These are phyloP conservation scores for Ocimum tenuiflorum DNA, from an alignment of 257 asterid species.

Conservation along the genomic window DNA sequence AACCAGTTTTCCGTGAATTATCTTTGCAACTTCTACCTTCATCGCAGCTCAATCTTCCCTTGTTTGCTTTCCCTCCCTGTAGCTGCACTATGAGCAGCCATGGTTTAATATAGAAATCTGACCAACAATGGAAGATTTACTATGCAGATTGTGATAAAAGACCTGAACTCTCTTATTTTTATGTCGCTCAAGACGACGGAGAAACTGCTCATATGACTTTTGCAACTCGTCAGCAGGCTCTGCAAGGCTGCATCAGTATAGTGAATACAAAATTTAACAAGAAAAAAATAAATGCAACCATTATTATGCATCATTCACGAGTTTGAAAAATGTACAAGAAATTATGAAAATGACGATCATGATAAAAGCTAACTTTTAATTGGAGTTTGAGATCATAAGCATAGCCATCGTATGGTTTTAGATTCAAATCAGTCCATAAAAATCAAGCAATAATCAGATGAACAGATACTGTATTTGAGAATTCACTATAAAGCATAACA, in stretches of 20 bases:
- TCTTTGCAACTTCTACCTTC: slow-evolving; percentile 25
- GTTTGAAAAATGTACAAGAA: background rate
- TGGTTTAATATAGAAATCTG: slow-evolving; percentile 18
- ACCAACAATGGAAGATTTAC: slow-evolving; percentile 5
- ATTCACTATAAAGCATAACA: background rate
- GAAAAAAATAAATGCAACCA: slow-evolving; percentile 6
- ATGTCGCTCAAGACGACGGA: slow-evolving; percentile 51
- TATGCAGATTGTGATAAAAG: slow-evolving; percentile 12
- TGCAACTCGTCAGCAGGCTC: slow-evolving; percentile 86
- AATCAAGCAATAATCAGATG: slow-evolving; percentile 2
- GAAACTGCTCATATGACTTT: slow-evolving; percentile 77
- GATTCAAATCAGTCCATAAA: background rate
- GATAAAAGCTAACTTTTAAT: background rate
- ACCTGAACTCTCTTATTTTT: slow-evolving; percentile 67
- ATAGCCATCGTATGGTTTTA: background rate
- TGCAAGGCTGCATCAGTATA: slow-evolving; percentile 57
- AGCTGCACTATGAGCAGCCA: slow-evolving; percentile 31
- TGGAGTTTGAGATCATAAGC: background rate
- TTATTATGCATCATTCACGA: background rate
- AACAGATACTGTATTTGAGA: background rate
- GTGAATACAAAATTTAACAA: background rate
- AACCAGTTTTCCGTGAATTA: slow-evolving; percentile 8
- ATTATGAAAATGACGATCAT: background rate
- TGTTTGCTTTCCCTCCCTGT: slow-evolving; percentile 31
- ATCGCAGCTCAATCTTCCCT: slow-evolving; percentile 18